These are phyloP conservation scores for Rhizopus delemar DNA, from an alignment of 371 early-diverging fungal genomes.

Conservation along the genomic window DNA sequence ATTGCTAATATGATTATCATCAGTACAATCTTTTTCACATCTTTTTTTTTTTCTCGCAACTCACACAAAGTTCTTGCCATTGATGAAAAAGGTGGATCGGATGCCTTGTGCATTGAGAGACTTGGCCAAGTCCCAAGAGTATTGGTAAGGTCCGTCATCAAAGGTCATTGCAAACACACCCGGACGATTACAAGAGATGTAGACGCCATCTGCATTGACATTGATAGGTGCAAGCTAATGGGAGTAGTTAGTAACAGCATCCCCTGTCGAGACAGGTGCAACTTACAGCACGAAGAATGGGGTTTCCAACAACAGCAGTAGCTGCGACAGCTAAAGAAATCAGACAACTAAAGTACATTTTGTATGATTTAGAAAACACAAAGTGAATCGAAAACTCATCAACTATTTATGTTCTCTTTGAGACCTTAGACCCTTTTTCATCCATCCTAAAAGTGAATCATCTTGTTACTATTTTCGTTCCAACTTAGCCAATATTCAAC, in stretches of 20 bases:
- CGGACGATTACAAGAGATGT: conserved; percentile 29
- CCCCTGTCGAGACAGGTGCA: conserved; percentile 10
- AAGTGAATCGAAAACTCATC: no score
- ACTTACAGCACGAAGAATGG: not conserved
- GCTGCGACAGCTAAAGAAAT: not conserved
- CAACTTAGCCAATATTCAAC: no score
- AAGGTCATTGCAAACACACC: conserved; percentile 50
- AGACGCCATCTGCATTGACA: conserved; percentile 11
- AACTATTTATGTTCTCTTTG: no score
- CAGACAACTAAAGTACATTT: not conserved
- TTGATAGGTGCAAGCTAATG: not conserved
- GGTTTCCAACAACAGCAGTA: not conserved
- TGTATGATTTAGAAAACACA: not conserved
- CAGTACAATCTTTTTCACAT: conserved; percentile 10
- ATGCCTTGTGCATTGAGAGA: conserved; percentile 32
- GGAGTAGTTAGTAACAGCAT: conserved; percentile 6
- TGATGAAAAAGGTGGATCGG: conserved; percentile 53
- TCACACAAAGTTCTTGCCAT: conserved; percentile 42
- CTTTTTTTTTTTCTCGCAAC: conserved; percentile 21
- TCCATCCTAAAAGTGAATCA: no score
- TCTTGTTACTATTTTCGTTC: no score
- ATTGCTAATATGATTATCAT: conserved; percentile 25
- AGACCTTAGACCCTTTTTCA: no score
- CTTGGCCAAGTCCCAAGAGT: conserved; percentile 40
- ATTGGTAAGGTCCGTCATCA: conserved; percentile 48